Conservation (phyloP, 371 early-diverging fungal species). For the Mortierella sp. region DNA sequence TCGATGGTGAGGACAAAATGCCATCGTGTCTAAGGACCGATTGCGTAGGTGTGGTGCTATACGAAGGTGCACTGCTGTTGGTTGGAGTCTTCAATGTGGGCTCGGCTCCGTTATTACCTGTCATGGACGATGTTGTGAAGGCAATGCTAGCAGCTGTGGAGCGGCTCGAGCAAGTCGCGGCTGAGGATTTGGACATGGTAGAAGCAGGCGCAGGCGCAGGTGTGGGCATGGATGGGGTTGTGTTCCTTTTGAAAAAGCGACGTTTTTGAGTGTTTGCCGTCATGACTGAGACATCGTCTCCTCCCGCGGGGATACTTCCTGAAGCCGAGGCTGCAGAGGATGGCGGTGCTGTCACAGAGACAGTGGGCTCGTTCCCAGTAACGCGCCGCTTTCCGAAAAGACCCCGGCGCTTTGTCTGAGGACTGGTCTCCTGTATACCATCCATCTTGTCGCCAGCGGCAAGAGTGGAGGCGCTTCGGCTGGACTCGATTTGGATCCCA, state of each 20-base stretch:
- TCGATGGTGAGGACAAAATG: constrained; percentile 24
- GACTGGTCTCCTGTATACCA: constrained; percentile 12
- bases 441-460: background rate
- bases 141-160: constrained; percentile 1
- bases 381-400: constrained; percentile 36
- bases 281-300: constrained; percentile 9
- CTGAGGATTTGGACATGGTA: too few species aligned
- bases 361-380: background rate
- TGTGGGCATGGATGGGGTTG: too few species aligned
- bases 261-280: background rate
- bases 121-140: background rate
- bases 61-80: background rate
- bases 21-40: constrained; percentile 4
- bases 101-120: background rate
- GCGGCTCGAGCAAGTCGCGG: constrained; percentile 2
- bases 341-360: too few species aligned
- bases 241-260: constrained; percentile 35
- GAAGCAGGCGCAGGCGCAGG: too few species aligned
- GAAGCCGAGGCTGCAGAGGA: too few species aligned
- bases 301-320: too few species aligned
- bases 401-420: constrained; percentile 40
- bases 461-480: constrained; percentile 5
- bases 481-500: constrained; percentile 4
- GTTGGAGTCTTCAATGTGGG: background rate
- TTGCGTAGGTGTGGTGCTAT: constrained; percentile 2